Evolutionary conservation across 2,329 filamentous ascomycete species (phyloP).

Genomic region (Tetracladium maxilliforme): DNA sequence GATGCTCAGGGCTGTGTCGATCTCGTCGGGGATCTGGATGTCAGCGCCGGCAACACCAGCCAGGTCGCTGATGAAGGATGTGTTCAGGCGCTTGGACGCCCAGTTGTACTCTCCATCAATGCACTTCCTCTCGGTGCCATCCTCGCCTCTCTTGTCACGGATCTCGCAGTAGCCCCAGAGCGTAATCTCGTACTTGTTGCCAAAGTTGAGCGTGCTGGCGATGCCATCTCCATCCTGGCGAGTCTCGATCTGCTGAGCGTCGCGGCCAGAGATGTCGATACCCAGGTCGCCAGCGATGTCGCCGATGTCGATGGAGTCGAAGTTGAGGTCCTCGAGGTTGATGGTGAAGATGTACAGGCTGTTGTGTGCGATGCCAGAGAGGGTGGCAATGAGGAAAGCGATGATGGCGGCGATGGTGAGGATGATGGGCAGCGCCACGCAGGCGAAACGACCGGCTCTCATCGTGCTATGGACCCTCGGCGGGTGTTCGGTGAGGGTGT

Average conservation of each 20-base stretch:
- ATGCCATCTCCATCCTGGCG: no score
- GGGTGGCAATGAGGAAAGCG: slow-evolving; percentile 43
- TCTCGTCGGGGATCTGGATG: slow-evolving; percentile 50
- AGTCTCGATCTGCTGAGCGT: no score
- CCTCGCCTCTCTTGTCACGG: slow-evolving; percentile 29
- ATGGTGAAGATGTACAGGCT: slow-evolving; percentile 42
- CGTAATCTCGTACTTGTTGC: slow-evolving; percentile 65
- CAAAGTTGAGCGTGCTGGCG: no score
- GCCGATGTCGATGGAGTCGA: slow-evolving; percentile 8
- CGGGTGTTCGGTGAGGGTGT: no score
- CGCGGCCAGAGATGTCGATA: no score
- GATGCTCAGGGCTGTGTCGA: slow-evolving; percentile 52
- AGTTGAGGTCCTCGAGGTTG: slow-evolving; percentile 44
- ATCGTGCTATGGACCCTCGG: no score
- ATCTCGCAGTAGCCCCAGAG: slow-evolving; percentile 80
- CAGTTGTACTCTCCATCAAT: slow-evolving; percentile 59
- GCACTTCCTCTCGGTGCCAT: slow-evolving; percentile 43
- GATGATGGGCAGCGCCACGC: slow-evolving; percentile 75
- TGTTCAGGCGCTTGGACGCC: slow-evolving; percentile 57
- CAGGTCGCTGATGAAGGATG: slow-evolving; percentile 44
- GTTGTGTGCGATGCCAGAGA: slow-evolving; percentile 40
- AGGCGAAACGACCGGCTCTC: slow-evolving; percentile 65
- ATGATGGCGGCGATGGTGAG: slow-evolving; percentile 67
- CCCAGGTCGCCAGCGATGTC: slow-evolving; percentile 44
- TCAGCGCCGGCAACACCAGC: slow-evolving; percentile 31